Percentiles rank a stretch among this genome's conserved stretches.
These are phyloP conservation scores for Blastobotrys mokoenaii DNA, from an alignment of 805 yeast genomes.

Conservation along the genomic window DNA sequence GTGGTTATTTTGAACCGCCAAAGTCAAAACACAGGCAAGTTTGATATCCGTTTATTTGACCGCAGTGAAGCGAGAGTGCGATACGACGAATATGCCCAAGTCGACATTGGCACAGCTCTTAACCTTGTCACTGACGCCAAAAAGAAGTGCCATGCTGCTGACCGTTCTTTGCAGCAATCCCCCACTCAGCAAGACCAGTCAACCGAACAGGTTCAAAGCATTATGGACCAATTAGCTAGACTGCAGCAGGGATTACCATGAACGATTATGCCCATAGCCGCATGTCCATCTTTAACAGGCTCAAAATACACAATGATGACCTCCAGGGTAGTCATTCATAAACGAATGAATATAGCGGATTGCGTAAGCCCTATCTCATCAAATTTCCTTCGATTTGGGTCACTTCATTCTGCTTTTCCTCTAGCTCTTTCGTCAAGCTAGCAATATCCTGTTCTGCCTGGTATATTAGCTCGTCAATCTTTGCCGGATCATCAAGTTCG, in stretches of 20 bases:
- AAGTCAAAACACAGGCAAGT: slow-evolving; percentile 31
- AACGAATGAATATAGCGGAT: too few relatives aligned
- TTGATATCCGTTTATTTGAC: slow-evolving; percentile 70
- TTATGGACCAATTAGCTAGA: slow-evolving; percentile 20
- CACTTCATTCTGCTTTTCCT: slow-evolving; percentile 11
- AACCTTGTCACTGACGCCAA: slow-evolving; percentile 37
- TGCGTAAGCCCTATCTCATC: too few relatives aligned
- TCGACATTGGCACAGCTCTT: slow-evolving; percentile 60
- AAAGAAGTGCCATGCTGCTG: slow-evolving; percentile 3
- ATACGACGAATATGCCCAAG: slow-evolving; percentile 72
- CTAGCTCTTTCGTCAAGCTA: slow-evolving; percentile 12
- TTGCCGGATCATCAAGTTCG: slow-evolving; percentile 10
- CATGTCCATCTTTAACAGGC: too few relatives aligned
- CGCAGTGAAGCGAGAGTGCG: slow-evolving; percentile 50
- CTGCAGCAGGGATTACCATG: slow-evolving; percentile 16
- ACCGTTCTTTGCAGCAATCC: too few relatives aligned
- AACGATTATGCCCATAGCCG: too few relatives aligned
- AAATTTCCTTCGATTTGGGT: slow-evolving; percentile 2
- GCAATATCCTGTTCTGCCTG: slow-evolving; percentile 14
- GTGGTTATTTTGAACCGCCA: slow-evolving; percentile 54
- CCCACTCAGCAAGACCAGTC: slow-evolving; percentile 12
- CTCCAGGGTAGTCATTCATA: too few relatives aligned
- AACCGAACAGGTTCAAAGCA: slow-evolving; percentile 18
- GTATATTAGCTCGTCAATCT: slow-evolving; percentile 10
- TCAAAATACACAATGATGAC: too few relatives aligned